Evolutionary conservation across 352 stramenopile genomes (phyloP), one percentile per base, ranked within the genome.

Genomic region (Blastocystis hominis): DNA sequence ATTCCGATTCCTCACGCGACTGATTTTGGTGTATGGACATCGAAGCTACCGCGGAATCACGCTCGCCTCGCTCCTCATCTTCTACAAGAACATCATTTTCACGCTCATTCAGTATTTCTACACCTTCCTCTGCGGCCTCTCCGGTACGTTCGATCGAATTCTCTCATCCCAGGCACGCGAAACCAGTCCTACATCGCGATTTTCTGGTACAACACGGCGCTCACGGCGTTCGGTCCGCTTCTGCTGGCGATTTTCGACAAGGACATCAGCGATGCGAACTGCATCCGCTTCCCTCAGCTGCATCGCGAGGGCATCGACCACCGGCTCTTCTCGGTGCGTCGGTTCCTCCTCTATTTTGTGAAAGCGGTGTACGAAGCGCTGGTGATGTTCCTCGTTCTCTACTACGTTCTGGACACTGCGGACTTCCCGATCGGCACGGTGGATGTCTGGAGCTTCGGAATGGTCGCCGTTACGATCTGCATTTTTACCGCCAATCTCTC

Each of bases 1-100:
- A 88, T 99, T 99, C 89, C 92, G 95, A 98, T 97, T 89, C 70
- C 91, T 99, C 4, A 94, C 97, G 90, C 90, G 93, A 17, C 90
- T 99, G 34, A 89, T 99, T 62, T 92, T 99, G 24, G 95, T 98
- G 10, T 96, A 99, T 86, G 97, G 97, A 3, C 93, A 97, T 89
- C 98, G 95, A 94, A 98, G 98, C 90, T 98, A 98, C 88, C 93
- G 94, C 40, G 94, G 96, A 53, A 96, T 98, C 91, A 92, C 92
- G 62, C 96, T 95, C 75, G 91, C 97, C 36, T 93, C 97, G 59
- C 89, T 98, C 2, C 98, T 98, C 89, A 95, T 98, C 61, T 98
- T 99, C 76, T 98, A 98, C 94, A 98, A 98, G 91, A 98, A 98
- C 91, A 94, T 97, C 86, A 91, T 98, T 44, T 92, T 98, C 47